Conservation (phyloP, 805 yeast genomes). For the Metschnikowia santaceciliae region DNA sequence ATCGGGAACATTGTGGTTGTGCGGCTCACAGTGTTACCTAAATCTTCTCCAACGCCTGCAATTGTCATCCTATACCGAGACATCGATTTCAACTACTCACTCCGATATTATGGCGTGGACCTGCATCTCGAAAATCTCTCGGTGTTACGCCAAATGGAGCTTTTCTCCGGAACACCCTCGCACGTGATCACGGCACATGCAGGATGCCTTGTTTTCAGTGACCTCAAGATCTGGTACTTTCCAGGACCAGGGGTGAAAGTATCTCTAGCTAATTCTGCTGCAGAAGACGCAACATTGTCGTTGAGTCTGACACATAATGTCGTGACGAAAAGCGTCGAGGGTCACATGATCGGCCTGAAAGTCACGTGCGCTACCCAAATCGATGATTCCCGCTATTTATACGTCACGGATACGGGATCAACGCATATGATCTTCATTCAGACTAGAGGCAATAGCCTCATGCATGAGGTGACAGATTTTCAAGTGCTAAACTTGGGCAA, state of each 20-base stretch:
- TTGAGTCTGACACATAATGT: conserved; percentile 4
- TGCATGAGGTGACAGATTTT: conserved; percentile 14
- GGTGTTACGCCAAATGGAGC: conserved; percentile 23
- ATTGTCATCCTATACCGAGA: conserved; percentile 34
- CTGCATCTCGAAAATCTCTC: conserved; percentile 3
- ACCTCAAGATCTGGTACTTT: conserved; percentile 27
- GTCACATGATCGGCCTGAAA: conserved; percentile 6
- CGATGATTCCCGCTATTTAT: conserved; percentile 25
- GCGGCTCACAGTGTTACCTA: conserved; percentile 6
- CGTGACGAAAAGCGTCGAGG: conserved; percentile 8
- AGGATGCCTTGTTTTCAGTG: conserved; percentile 25
- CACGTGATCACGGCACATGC: conserved; percentile 17
- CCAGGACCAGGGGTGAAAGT: conserved; percentile 11
- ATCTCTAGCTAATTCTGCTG: conserved; percentile 1
- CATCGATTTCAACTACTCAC: conserved; percentile 28
- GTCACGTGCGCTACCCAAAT: conserved; percentile 17
- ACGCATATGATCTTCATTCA: conserved; percentile 24
- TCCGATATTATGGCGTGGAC: conserved; percentile 27
- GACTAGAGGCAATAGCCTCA: neutral
- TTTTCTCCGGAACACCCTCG: conserved; percentile 30
- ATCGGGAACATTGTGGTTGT: conserved; percentile 14
- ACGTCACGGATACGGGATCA: conserved; percentile 28
- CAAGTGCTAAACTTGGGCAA: conserved; percentile 24
- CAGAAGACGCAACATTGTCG: conserved; percentile 8
- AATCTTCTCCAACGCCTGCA: neutral